Evolutionary conservation across 2,329 filamentous ascomycete genomes (phyloP), one percentile per base, ranked within the genome.

Genomic region (Aspergillus puulaauensis): DNA sequence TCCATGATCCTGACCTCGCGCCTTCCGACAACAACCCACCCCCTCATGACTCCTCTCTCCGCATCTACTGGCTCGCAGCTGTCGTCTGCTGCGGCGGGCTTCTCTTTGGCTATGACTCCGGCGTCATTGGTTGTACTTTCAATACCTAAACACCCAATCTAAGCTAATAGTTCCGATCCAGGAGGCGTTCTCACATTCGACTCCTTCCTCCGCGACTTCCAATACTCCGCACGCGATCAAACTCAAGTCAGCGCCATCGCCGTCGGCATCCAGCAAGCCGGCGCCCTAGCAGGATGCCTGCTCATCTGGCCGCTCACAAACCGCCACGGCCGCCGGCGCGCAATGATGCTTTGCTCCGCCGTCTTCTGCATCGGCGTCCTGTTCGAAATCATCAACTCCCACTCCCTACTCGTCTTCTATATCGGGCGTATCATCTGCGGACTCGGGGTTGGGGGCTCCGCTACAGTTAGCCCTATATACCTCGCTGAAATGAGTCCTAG

Each of bases 11-110:
- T 31, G 51, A 24, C 7, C 12, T 23, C 46, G 17, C 39, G 9
- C 46, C 19, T 21, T 17, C 41, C 27, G 15, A 39, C 44, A 21
- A 21, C 41, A 19, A 19, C 14, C 21, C 43, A n/a, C 19, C 17
- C 14, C n/a, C 19, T 19, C 35, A 35, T 37, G 45, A 33, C 40
- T 50, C 46, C 24, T 57, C 48, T 53, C 62, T 80, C 35, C 72
- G 81, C 56, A 79, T 80, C 31, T 84, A 82, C 65, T 83, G 77
- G 75, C 74, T 84, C 9, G 80, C 79, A 3, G 71, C 72, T 2
- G 77, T 83, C 3, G 77, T 82, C 12, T 84, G 80, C 62, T 78
- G 81, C 61, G 81, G 80, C 6, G 81, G 81, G 1, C 80, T 74
- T 9, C 61, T 77, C 6, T 77, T 77, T 56, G 75, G 74, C 27